phyloP scores from a whole-genome alignment of 768 basidiomycete species.

The Chalciporus chontae region DNA sequence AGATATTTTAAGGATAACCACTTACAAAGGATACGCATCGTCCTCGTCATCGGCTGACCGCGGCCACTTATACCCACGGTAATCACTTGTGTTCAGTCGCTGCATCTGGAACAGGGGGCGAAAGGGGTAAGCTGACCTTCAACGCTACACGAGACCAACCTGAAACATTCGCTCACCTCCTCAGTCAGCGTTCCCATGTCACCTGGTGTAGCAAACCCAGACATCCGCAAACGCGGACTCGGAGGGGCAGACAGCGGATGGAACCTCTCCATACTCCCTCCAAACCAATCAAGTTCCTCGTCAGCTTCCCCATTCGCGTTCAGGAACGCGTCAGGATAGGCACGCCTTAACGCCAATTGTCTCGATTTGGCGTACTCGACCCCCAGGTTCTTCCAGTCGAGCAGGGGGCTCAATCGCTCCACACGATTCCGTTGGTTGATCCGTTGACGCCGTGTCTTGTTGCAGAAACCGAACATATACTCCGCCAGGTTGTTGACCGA shows the following conservation, averaged over 20 bases:
- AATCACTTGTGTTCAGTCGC: constrained; percentile 80
- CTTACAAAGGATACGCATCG: constrained; percentile 86
- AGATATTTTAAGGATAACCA: constrained; percentile 23
- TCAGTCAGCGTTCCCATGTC: constrained; percentile 89
- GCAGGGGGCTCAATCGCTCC: constrained; percentile 85
- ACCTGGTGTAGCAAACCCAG: constrained; percentile 86
- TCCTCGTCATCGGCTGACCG: constrained; percentile 72
- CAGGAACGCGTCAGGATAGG: constrained; percentile 93
- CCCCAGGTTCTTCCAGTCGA: constrained; percentile 98
- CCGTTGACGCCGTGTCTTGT: constrained; percentile 89
- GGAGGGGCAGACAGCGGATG: constrained; percentile 78
- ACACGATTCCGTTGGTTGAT: constrained; percentile 99
- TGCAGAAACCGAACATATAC: constrained; percentile 69
- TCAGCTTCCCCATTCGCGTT: constrained; percentile 50
- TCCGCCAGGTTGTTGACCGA: constrained; percentile 82
- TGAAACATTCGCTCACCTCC: constrained; percentile 46
- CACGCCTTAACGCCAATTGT: constrained; percentile 85
- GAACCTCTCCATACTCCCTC: constrained; percentile 63
- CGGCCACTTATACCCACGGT: constrained; percentile 59
- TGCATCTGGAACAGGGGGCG: constrained; percentile 62
- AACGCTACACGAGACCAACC: background rate
- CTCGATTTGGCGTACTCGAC: constrained; percentile 96
- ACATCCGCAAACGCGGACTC: constrained; percentile 72
- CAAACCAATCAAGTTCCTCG: constrained; percentile 34
- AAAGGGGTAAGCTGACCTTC: background rate